A percentile compares a stretch with the other conserved stretches of the same genome.
phyloP scores from a whole-genome alignment of 371 early-diverging fungal genomes.

The Mucor piriformis region DNA sequence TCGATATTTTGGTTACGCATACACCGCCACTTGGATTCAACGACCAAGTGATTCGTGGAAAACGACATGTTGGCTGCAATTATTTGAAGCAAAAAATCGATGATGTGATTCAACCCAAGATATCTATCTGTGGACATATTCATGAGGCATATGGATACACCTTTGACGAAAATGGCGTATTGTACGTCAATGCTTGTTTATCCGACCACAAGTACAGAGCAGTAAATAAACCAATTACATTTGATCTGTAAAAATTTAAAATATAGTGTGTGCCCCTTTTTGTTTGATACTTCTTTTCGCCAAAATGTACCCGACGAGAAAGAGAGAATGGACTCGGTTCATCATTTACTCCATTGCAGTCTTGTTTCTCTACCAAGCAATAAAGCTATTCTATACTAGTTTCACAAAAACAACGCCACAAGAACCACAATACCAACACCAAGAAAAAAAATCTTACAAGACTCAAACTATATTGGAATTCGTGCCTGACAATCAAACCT shows the following conservation, averaged over 20 bases:
- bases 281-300: neutral
- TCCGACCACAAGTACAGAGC: constrained; percentile 41
- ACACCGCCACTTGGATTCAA: constrained; percentile 51
- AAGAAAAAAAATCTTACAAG: neutral
- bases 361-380: neutral
- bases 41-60: constrained; percentile 29
- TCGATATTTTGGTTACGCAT: constrained; percentile 59
- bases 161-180: constrained; percentile 25
- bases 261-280: no score
- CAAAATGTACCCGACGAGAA: neutral
- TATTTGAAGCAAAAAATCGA: constrained; percentile 41
- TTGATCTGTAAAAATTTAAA: constrained; percentile 33
- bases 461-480: constrained; percentile 7
- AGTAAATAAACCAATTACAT: constrained; percentile 47
- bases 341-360: constrained; percentile 7
- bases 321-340: constrained; percentile 5
- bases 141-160: constrained; percentile 54
- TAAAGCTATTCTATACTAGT: neutral
- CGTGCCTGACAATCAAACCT: constrained; percentile 4
- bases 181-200: constrained; percentile 58
- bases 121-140: constrained; percentile 61
- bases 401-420: neutral
- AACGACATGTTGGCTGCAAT: constrained; percentile 47
- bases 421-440: neutral
- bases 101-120: constrained; percentile 38